phyloP scores from a whole-genome alignment of 148 eudicot genomes.

The Silene uniflora region DNA sequence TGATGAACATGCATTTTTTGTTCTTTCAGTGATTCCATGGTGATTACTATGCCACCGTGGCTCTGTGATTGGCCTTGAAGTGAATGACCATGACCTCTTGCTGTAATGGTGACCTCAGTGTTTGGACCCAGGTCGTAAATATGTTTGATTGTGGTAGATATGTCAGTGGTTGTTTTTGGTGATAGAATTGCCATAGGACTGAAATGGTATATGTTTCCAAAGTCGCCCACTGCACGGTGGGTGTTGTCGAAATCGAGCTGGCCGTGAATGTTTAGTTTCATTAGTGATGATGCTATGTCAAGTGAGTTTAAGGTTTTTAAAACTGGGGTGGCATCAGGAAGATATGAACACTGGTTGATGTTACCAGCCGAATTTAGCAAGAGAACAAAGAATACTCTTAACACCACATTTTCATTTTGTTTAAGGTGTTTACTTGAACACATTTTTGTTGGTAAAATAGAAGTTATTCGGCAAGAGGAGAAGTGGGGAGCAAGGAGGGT shows the following conservation, averaged over 20 bases:
- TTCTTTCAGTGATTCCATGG: slow-evolving; percentile 48
- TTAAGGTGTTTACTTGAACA: slow-evolving; percentile 23
- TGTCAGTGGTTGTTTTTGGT: slow-evolving; percentile 56
- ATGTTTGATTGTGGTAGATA: slow-evolving; percentile 47
- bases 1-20: slow-evolving; percentile 35
- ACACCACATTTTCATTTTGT: slow-evolving; percentile 27
- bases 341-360: slow-evolving; percentile 47
- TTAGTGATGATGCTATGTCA: slow-evolving; percentile 32
- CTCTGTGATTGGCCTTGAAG: slow-evolving; percentile 75
- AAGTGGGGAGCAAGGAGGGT: slow-evolving; percentile 2
- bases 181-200: slow-evolving; percentile 61
- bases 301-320: slow-evolving; percentile 27
- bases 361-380: slow-evolving; percentile 39
- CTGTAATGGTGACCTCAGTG: slow-evolving; percentile 64
- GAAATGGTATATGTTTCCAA: slow-evolving; percentile 43
- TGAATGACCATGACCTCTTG: slow-evolving; percentile 83
- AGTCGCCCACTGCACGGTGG: slow-evolving; percentile 56
- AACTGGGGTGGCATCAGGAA: slow-evolving; percentile 41
- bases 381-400: slow-evolving; percentile 36
- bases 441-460: background rate
- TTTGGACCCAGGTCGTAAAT: slow-evolving; percentile 50
- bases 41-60: slow-evolving; percentile 56
- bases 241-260: slow-evolving; percentile 40
- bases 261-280: slow-evolving; percentile 46
- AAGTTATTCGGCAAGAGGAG: slow-evolving; percentile 1